Evolutionary conservation across 805 yeast species (phyloP).

Genomic region (Monosporozyma yasuniensis): DNA sequence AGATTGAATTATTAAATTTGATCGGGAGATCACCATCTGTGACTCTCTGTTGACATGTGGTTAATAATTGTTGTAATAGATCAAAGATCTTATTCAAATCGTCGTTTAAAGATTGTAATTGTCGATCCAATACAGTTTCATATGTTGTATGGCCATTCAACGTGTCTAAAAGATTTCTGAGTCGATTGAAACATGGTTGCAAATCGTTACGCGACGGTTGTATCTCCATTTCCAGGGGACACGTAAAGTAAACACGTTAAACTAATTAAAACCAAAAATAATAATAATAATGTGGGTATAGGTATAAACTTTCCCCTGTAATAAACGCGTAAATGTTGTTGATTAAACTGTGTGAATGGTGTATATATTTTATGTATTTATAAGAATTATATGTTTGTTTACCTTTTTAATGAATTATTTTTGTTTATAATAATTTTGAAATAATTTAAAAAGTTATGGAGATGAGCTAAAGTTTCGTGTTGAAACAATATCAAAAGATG

Average conservation of each 20-base stretch:
- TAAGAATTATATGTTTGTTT: not conserved
- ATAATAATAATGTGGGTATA: not conserved
- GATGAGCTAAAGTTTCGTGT: slow-evolving; percentile 1
- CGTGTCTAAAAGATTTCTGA: slow-evolving; percentile 1
- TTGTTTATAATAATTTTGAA: not conserved
- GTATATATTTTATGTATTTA: not conserved
- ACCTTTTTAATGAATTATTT: not conserved
- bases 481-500: no score
- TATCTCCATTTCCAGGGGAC: not conserved
- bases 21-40: not conserved
- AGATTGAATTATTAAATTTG: not conserved
- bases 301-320: not conserved
- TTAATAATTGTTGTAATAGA: not conserved
- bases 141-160: slow-evolving; percentile 1
- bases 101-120: slow-evolving; percentile 1
- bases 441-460: not conserved
- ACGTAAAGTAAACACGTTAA: not conserved
- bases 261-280: not conserved
- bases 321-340: not conserved
- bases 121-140: not conserved
- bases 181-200: slow-evolving; percentile 5
- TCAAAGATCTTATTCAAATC: not conserved
- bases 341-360: not conserved
- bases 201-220: slow-evolving; percentile 2
- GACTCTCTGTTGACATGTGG: not conserved